Evolutionary conservation across 2,329 filamentous ascomycete species (phyloP), one percentile per base, ranked within the genome.

Genomic region (Cryoendolithus antarcticus): DNA sequence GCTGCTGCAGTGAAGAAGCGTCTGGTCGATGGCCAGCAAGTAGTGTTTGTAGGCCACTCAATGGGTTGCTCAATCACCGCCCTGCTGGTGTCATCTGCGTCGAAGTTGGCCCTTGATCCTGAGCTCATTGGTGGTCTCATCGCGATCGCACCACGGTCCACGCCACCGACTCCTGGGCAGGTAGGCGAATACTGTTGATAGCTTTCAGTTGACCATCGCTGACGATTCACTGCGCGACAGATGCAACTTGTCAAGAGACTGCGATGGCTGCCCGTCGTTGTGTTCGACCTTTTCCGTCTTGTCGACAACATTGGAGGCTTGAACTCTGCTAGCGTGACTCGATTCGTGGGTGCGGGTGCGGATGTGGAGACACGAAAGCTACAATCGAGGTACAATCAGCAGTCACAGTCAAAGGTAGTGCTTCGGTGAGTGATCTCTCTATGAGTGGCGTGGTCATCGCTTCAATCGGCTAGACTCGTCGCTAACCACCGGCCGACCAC

Each of bases 21-120:
- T 31, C 77, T 83, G 47, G 71, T 70, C 32, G 67, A 74, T 29
- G 67, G 66, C 1, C 86, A 94, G 58, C 74, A 77, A 3, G 72
- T 94, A 9, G 72, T 95, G 12, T 60, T 95, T 24, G 75, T 96
- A 43, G 86, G 80, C 1, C 91, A 98, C 55, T 94, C 86, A 57
- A 82, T 95, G 75, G 91, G 91, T 5, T 86, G 82, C 42, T 82
- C 82, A 3, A 65, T 95, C 12, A 76, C 80, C 4, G 79, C 83
- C 19, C 65, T 80, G 10, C 65, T 96, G 37, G 80, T 85, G 7
- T 78, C 75, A 0, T 64, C 68, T 2, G 61, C 70, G 46, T 75
- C 71, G 2, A 61, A 70, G 1, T 64, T 77, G 42, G 64, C 60
- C 13, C 66, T 73, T 27, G 60, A 77, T 7, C 10, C 30, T 12